phyloP scores from a whole-genome alignment of 208 protist genomes.

The Wallacemonas sp. region DNA sequence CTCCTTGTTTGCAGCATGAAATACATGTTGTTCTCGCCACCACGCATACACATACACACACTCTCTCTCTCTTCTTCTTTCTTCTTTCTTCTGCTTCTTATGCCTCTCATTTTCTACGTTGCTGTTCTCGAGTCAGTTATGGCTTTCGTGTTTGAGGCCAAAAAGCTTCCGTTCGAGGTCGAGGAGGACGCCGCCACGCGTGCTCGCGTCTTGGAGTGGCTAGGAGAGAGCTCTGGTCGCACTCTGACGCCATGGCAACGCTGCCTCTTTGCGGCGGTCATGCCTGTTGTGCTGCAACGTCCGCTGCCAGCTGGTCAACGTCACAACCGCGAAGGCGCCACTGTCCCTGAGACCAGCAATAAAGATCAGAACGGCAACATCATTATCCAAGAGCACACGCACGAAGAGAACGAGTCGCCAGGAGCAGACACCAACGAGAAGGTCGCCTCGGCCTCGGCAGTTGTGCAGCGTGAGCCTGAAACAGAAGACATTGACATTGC shows the following conservation, averaged over 20 bases:
- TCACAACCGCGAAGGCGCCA: too few relatives aligned
- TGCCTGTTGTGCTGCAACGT: slow-evolving; percentile 52
- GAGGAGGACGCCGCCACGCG: slow-evolving; percentile 15
- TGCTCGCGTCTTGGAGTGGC: background rate
- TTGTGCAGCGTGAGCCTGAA: background rate
- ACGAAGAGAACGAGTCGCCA: too few relatives aligned
- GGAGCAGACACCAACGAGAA: too few relatives aligned
- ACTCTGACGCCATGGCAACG: slow-evolving; percentile 58
- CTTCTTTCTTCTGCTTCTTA: too few relatives aligned
- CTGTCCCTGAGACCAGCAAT: too few relatives aligned
- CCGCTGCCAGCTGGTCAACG: background rate
- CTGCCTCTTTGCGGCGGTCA: slow-evolving; percentile 48
- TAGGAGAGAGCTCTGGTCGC: background rate
- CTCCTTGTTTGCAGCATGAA: too few relatives aligned
- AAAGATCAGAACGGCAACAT: background rate
- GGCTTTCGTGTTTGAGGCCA: slow-evolving; percentile 78
- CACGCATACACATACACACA: background rate
- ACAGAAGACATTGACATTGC: slow-evolving; percentile 32
- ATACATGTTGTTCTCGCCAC: too few relatives aligned
- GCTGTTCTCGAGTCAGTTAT: too few relatives aligned
- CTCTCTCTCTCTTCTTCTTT: background rate
- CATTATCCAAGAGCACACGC: background rate
- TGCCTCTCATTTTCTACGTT: too few relatives aligned
- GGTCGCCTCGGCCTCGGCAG: background rate
- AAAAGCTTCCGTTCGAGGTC: slow-evolving; percentile 49